Evolutionary conservation across 2,329 filamentous ascomycete species (phyloP).

Genomic region (Talaromyces pinophilus): DNA sequence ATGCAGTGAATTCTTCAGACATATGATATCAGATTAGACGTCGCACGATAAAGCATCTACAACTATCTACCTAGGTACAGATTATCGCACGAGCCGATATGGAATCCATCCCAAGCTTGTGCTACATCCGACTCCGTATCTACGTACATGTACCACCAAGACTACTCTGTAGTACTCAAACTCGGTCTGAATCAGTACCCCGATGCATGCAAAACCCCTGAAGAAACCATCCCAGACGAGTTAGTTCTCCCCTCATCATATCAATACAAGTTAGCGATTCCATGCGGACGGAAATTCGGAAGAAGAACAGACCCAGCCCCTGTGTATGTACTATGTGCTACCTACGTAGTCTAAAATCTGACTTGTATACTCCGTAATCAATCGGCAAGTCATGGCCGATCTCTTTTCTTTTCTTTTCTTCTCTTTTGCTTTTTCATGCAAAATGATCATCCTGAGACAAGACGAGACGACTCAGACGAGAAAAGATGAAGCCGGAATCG

Average conservation of each 20-base stretch:
- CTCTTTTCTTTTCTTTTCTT: constrained; percentile 1
- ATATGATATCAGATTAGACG: background rate
- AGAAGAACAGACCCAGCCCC: background rate
- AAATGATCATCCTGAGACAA: background rate
- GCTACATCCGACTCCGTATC: constrained; percentile 1
- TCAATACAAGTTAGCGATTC: background rate
- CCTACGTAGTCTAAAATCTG: background rate
- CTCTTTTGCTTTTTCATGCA: background rate
- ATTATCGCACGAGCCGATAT: background rate
- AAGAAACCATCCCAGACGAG: background rate
- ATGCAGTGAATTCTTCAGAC: background rate
- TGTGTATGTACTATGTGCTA: background rate
- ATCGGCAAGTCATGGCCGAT: background rate
- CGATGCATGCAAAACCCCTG: constrained; percentile 3
- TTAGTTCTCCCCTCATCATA: background rate
- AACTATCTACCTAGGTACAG: background rate
- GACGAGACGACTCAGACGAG: background rate
- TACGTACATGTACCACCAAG: background rate
- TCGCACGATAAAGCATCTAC: background rate
- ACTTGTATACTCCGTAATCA: constrained; percentile 1
- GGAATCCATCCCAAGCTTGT: background rate
- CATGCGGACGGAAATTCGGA: background rate
- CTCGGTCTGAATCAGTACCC: background rate
- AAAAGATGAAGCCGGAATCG: background rate
- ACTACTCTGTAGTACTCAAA: background rate